Evolutionary conservation across 2,329 filamentous ascomycete species (phyloP).

Genomic region (Hortaea sp.): DNA sequence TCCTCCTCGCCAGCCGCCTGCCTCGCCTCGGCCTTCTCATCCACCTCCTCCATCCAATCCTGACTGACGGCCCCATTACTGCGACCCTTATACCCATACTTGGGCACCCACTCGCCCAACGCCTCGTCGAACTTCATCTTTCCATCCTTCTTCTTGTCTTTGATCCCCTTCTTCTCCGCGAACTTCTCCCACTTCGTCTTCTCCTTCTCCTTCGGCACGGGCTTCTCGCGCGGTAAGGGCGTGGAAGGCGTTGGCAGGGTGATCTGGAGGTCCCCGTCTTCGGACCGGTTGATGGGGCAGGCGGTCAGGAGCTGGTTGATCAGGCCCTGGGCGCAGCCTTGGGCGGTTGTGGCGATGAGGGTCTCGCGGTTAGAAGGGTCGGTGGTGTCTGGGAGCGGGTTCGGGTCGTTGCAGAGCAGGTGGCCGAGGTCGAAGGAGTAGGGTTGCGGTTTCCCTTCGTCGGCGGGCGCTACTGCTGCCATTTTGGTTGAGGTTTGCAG

Average conservation of each 20-base stretch:
- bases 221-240: conserved; percentile 79
- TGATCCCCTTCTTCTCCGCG: conserved; percentile 94
- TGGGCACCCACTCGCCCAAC: conserved; percentile 78
- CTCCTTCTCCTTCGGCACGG: conserved; percentile 67
- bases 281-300: conserved; percentile 63
- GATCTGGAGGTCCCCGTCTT: conserved; percentile 57
- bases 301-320: conserved; percentile 91
- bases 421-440: conserved; percentile 89
- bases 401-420: conserved; percentile 76
- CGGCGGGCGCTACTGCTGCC: background rate
- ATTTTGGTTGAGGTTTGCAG: too few species aligned
- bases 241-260: conserved; percentile 62
- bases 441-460: conserved; percentile 56
- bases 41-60: conserved; percentile 88
- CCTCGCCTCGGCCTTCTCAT: conserved; percentile 52
- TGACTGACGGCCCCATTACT: conserved; percentile 54
- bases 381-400: conserved; percentile 54
- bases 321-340: conserved; percentile 82
- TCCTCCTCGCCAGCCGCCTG: conserved; percentile 11
- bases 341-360: conserved; percentile 62
- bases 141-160: conserved; percentile 71
- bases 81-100: conserved; percentile 89
- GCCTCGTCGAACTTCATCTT: conserved; percentile 79
- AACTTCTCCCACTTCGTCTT: conserved; percentile 95
- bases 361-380: conserved; percentile 45